Conservation (phyloP, 371 early-diverging fungal species). For the Syncephalastrum sp. region DNA sequence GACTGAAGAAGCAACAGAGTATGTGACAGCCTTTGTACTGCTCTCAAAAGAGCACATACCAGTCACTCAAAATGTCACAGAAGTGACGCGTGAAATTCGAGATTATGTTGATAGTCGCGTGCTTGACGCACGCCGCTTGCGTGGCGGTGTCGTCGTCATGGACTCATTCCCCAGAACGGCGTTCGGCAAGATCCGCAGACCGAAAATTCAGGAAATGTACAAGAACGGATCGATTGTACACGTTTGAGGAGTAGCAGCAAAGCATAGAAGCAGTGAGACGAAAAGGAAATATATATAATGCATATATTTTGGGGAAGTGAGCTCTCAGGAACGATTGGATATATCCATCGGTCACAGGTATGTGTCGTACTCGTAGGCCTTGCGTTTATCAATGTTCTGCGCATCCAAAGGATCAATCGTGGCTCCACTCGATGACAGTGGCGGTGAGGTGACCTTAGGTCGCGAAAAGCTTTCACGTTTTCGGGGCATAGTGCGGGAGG, state of each 20-base stretch:
- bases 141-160: not conserved
- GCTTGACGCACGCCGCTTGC: not conserved
- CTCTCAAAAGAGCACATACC: too few relatives aligned
- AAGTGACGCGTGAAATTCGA: not conserved
- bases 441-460: not conserved
- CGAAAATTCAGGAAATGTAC: conserved; percentile 1
- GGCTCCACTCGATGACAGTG: not conserved
- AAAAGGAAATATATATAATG: too few relatives aligned
- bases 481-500: not conserved
- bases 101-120: not conserved
- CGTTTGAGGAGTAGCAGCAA: too few relatives aligned
- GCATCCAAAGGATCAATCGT: conserved; percentile 24
- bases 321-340: not conserved
- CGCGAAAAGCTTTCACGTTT: not conserved
- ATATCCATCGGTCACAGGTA: not conserved
- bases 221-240: too few relatives aligned
- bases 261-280: too few relatives aligned
- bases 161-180: not conserved
- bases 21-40: conserved; percentile 58
- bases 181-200: not conserved
- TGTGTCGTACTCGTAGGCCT: conserved; percentile 15
- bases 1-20: conserved; percentile 56
- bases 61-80: too few relatives aligned
- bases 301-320: too few relatives aligned
- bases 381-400: conserved; percentile 13